Percentiles rank a stretch among this genome's conserved stretches.
Conservation (phyloP, 176 grass and related monocot genomes). For the Oryza longistaminata region DNA sequence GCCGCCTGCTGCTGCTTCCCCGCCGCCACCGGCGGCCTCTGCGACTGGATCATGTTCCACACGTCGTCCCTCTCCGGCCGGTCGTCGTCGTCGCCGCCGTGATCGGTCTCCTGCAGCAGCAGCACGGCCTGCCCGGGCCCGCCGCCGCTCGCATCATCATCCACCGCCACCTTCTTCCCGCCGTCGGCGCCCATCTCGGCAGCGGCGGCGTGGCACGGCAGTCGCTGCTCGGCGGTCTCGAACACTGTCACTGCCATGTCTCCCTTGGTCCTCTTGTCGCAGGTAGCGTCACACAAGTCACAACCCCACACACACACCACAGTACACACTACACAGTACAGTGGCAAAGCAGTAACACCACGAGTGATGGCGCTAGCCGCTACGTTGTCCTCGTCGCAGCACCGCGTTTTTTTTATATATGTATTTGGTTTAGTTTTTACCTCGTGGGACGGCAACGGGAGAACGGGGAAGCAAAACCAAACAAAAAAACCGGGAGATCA, state of each 20-base stretch:
- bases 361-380: constrained; percentile 14
- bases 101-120: constrained; percentile 44
- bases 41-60: constrained; percentile 77
- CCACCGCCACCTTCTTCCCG: not conserved
- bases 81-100: constrained; percentile 3
- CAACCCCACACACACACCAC: not conserved
- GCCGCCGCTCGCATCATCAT: not conserved
- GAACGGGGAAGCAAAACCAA: not conserved
- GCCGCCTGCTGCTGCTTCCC: not conserved
- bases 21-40: constrained; percentile 7
- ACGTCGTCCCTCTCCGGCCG: constrained; percentile 58
- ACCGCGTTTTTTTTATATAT: not conserved
- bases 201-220: constrained; percentile 23
- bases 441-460: not conserved
- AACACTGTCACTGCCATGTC: constrained; percentile 53
- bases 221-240: constrained; percentile 45
- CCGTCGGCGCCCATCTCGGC: constrained; percentile 9
- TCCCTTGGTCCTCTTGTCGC: constrained; percentile 13
- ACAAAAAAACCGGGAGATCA: not conserved
- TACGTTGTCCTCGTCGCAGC: constrained; percentile 3
- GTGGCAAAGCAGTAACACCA: not conserved
- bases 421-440: constrained; percentile 6
- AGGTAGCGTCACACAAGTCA: not conserved
- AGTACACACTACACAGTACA: not conserved
- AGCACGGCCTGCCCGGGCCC: constrained; percentile 28